Evolutionary conservation across 2,329 filamentous ascomycete species (phyloP).

Genomic region (Venturia asperata): DNA sequence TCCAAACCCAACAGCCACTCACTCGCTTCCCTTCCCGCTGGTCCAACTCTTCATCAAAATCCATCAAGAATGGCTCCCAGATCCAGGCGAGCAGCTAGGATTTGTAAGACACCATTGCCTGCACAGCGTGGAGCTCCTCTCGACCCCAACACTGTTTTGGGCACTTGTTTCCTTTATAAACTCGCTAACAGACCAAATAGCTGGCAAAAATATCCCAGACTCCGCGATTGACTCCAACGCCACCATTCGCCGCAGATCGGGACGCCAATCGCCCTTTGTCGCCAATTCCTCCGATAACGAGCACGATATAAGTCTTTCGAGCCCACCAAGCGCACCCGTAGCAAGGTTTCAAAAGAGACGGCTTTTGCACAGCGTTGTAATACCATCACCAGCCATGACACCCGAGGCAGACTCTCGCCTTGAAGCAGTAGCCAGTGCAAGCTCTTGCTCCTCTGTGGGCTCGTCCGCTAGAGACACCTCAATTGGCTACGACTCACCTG

Average conservation of each 20-base stretch:
- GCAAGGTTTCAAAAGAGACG: neutral
- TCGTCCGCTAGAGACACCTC: conserved; percentile 37
- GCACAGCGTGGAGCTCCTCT: neutral
- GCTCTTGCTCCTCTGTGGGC: neutral
- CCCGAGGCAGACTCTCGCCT: neutral
- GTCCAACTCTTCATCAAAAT: neutral
- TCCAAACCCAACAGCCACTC: neutral
- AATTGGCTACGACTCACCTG: conserved; percentile 53
- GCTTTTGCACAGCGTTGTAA: conserved; percentile 7
- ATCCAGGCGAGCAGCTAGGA: neutral
- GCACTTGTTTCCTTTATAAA: neutral
- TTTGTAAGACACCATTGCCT: neutral
- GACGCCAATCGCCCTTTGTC: conserved; percentile 5
- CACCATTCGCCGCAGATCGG: conserved; percentile 1
- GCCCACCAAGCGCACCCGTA: neutral
- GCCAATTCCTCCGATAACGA: conserved; percentile 17
- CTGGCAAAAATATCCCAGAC: neutral
- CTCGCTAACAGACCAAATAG: neutral
- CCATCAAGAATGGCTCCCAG: conserved; percentile 9
- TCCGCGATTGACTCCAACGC: neutral
- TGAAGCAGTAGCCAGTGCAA: conserved; percentile 11
- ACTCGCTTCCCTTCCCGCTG: neutral
- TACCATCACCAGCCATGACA: conserved; percentile 6
- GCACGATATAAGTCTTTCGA: neutral
- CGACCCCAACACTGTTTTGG: neutral